Evolutionary conservation across 2,329 filamentous ascomycete species (phyloP).

Genomic region (Teratosphaeria gauchensis): DNA sequence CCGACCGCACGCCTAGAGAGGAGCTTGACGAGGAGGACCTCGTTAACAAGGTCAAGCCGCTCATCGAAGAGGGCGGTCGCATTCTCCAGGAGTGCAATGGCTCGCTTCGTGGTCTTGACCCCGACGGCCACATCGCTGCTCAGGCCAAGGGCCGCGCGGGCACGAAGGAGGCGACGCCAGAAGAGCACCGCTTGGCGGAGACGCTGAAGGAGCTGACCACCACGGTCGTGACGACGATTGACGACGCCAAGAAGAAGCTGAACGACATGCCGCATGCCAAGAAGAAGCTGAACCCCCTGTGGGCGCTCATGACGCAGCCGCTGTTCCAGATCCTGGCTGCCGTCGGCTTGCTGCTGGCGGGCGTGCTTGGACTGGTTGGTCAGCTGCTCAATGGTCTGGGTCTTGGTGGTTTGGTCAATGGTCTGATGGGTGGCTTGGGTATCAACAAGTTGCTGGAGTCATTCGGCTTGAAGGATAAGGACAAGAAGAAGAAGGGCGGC

Average conservation of each 20-base stretch:
- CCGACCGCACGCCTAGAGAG: slow-evolving; percentile 71
- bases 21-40: slow-evolving; percentile 85
- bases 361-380: slow-evolving; percentile 77
- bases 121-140: slow-evolving; percentile 73
- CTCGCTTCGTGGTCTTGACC: slow-evolving; percentile 75
- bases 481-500: slow-evolving; percentile 24
- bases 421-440: slow-evolving; percentile 66
- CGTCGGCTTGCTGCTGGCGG: slow-evolving; percentile 70
- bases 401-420: slow-evolving; percentile 70
- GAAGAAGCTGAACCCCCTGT: slow-evolving; percentile 88
- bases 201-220: slow-evolving; percentile 77
- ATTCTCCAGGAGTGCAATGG: slow-evolving; percentile 83
- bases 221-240: slow-evolving; percentile 71
- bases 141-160: slow-evolving; percentile 75
- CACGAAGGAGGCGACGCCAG: slow-evolving; percentile 65
- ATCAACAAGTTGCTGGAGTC: slow-evolving; percentile 65
- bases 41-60: slow-evolving; percentile 74
- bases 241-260: slow-evolving; percentile 79
- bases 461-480: slow-evolving; percentile 53
- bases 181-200: slow-evolving; percentile 78
- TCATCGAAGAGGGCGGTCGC: slow-evolving; percentile 75
- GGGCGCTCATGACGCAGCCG: slow-evolving; percentile 72
- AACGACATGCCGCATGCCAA: slow-evolving; percentile 88
- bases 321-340: slow-evolving; percentile 87
- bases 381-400: slow-evolving; percentile 71